Base-by-base conservation (phyloP, 1,139 yeast species). In the Taphrina flavorubra region DNA sequence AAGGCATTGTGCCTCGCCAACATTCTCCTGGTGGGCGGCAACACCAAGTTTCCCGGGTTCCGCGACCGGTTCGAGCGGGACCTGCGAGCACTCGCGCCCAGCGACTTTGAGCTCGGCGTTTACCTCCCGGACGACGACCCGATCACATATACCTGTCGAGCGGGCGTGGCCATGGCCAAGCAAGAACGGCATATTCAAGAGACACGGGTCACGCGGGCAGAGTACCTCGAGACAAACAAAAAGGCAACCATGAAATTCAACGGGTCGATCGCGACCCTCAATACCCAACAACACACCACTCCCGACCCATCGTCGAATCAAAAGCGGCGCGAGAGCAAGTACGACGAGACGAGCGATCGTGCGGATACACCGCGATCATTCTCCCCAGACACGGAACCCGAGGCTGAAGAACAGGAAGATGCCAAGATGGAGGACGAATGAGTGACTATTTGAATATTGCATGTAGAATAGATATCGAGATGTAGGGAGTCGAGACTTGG, bases 21-120 rank as follows among this genome's bases (percentile, higher is more conserved):
- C 77, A 86, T 95, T 16, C 85, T 86, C 39, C 81, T 92, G 10
- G 86, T 87, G 0, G 99, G 99, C 0, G 99, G 99, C 0, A 87
- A 88, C 20, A 81, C 92, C 61, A 85, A 87, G 66, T 76, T 94
- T 13, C 85, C 87, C 0, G 91, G 92, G 65, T 88, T 90, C 72
- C 81, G 82, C 44, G 80, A 83, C 10, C 80, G 99, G 39, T 37
- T 69, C 20, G 63, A 59, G 42, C 39, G 51, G 14, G 70, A 69
- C 5, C 34, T 69, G 39, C 63, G 69, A 14, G 44, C 69, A 3
- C 51, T 61, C 6, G 62, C 69, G 4, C 69, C 69, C 16, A 44
- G 36, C 8, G 55, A 20, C 8, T 60, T 42, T 42, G 40, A 13
- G 10, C 13, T 65, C 31, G 42, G 69, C 5, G 18, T 53, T 10